Conservation (phyloP, 1,139 yeast species). For the Magnusiomyces clavatus region DNA sequence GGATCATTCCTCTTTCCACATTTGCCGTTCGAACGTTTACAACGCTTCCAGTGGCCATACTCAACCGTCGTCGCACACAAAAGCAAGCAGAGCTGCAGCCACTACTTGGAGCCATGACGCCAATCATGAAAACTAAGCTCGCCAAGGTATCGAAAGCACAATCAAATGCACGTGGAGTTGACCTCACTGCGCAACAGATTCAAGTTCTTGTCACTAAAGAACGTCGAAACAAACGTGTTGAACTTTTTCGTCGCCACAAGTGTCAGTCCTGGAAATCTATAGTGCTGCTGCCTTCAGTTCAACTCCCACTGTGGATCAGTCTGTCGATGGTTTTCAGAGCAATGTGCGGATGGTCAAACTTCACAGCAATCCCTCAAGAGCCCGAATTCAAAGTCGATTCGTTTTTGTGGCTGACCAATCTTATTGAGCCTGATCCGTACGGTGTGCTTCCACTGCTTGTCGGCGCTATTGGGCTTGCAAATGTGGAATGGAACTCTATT, state of each 20-base stretch:
- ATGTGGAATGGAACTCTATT: slow-evolving; percentile 69
- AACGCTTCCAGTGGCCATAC: slow-evolving; percentile 72
- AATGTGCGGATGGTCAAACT: slow-evolving; percentile 57
- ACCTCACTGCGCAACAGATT: slow-evolving; percentile 67
- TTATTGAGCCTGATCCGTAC: slow-evolving; percentile 54
- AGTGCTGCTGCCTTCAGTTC: slow-evolving; percentile 60
- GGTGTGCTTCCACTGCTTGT: slow-evolving; percentile 60
- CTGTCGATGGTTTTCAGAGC: slow-evolving; percentile 71
- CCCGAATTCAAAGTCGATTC: slow-evolving; percentile 42
- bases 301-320: slow-evolving; percentile 82
- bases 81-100: slow-evolving; percentile 60
- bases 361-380: slow-evolving; percentile 44
- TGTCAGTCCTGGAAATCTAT: slow-evolving; percentile 80
- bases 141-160: slow-evolving; percentile 41
- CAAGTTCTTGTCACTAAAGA: slow-evolving; percentile 68
- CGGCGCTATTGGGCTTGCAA: slow-evolving; percentile 63
- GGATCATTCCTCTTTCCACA: slow-evolving; percentile 68
- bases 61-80: slow-evolving; percentile 60
- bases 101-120: slow-evolving; percentile 63
- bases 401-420: slow-evolving; percentile 50
- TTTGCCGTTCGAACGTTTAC: slow-evolving; percentile 52
- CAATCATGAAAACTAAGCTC: slow-evolving; percentile 62
- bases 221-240: slow-evolving; percentile 62
- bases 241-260: slow-evolving; percentile 52
- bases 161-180: slow-evolving; percentile 31